Evolutionary conservation across 768 basidiomycete species (phyloP), one percentile per base, ranked within the genome.

Genomic region (Hydnum rufescens): DNA sequence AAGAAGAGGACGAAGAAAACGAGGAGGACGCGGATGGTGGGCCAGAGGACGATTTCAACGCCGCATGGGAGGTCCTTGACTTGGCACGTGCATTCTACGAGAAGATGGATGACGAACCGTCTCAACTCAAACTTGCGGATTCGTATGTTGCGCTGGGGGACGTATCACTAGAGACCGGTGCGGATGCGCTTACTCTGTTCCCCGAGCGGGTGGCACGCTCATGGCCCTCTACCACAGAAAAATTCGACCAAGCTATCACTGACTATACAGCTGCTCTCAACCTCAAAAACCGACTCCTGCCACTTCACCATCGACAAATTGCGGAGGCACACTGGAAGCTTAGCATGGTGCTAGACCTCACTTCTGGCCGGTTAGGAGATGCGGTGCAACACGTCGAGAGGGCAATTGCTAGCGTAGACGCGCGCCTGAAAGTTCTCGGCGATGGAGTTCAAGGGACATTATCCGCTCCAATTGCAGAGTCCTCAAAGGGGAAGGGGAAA

Each of bases 61-160:
- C 87, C 25, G 89, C 95, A 8, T 99, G 93, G 90, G 86, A 95
- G 62, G 81, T 93, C 2, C 71, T 99, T n/a, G 95, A 99, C 59
- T 77, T 93, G 53, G 92, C 93, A 22, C 73, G 92, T 36, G 76
- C 80, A 6, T 80, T 93, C 54, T 90, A 86, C 60, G 76, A 79
- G 57, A 82, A 81, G 64, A 72, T 74, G 55, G 67, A 71, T 3
- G 70, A 71, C 5, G 74, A 72, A 26, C 8, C 13, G 13, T 71
- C 74, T 42, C 79, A 74, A 61, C 72, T 93, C 51, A 86, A 84
- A 67, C 71, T 93, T 49, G 93, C 93, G 3, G 90, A 96, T 56
- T 85, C 82, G 2, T 92, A 83, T 64, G 79, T 92, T 53, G 70
- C 83, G 4, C 72, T 99, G 4, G 95, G 93, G 0, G 95, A 97